phyloP scores from a whole-genome alignment of 257 asterid species.

The Penstemon eatonii region DNA sequence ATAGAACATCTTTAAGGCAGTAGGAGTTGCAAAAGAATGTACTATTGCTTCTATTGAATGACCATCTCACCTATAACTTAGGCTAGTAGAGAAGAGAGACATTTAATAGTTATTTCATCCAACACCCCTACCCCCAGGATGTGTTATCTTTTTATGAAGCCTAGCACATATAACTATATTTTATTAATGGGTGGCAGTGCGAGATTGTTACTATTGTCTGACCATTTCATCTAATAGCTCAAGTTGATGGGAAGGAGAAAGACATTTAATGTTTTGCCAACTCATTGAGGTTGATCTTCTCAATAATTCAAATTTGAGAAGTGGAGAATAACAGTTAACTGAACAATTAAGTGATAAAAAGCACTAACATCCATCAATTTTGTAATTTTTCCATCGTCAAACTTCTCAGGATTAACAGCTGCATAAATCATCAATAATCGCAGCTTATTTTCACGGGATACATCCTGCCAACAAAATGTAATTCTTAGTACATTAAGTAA shows the following conservation, averaged over 20 bases:
- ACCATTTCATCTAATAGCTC: too few relatives aligned
- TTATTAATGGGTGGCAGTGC: too few relatives aligned
- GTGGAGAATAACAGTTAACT: not conserved
- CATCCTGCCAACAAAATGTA: slow-evolving; percentile 59
- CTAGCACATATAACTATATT: too few relatives aligned
- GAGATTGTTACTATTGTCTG: too few relatives aligned
- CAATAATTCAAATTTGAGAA: slow-evolving; percentile 8
- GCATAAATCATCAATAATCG: slow-evolving; percentile 97
- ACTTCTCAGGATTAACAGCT: slow-evolving; percentile 87
- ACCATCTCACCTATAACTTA: too few relatives aligned
- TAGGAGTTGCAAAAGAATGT: not conserved
- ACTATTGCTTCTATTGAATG: not conserved
- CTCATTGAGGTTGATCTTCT: slow-evolving; percentile 11
- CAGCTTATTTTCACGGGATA: slow-evolving; percentile 82
- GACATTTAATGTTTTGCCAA: not conserved
- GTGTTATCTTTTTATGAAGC: too few relatives aligned
- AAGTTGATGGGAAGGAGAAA: too few relatives aligned
- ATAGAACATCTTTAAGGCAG: slow-evolving; percentile 17
- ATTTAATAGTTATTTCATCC: too few relatives aligned
- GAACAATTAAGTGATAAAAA: not conserved
- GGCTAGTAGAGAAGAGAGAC: too few relatives aligned
- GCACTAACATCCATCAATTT: slow-evolving; percentile 85
- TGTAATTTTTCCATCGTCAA: slow-evolving; percentile 81
- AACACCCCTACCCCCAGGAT: too few relatives aligned
- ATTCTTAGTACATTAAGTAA: slow-evolving; percentile 14